A percentile compares a stretch with the other conserved stretches of the same genome.
phyloP scores from a whole-genome alignment of 345 rosid genomes.

The Eucalyptus coolabah region DNA sequence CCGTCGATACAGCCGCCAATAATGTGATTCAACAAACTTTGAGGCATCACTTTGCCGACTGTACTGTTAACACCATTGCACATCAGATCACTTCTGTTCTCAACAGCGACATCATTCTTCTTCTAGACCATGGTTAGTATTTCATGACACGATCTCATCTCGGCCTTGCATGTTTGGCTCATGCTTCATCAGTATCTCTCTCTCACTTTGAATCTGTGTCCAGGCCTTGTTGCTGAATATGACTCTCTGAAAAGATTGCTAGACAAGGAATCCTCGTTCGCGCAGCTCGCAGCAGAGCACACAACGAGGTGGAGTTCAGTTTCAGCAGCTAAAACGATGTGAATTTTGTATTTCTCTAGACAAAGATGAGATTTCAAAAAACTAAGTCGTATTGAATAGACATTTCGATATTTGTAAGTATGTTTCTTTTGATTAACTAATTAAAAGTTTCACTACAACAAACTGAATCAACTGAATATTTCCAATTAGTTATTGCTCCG shows the following conservation, averaged over 20 bases:
- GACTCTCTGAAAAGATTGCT: background rate
- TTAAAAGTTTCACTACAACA: background rate
- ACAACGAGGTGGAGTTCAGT: background rate
- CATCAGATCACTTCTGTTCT: conserved; percentile 85
- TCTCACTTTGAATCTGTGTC: background rate
- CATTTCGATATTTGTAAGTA: background rate
- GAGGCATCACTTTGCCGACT: conserved; percentile 44
- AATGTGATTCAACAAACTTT: conserved; percentile 73
- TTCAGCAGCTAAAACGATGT: background rate
- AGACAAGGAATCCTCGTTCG: background rate
- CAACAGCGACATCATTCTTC: conserved; percentile 69
- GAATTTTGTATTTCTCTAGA: background rate
- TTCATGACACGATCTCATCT: background rate
- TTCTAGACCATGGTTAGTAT: conserved; percentile 29
- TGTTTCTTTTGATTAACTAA: background rate
- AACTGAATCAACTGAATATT: background rate
- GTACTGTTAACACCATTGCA: conserved; percentile 69
- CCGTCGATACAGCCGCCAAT: conserved; percentile 77
- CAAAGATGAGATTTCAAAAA: background rate
- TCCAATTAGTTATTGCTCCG: background rate
- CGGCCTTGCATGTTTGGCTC: background rate
- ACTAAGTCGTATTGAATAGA: background rate
- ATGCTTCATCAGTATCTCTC: background rate
- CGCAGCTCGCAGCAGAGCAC: background rate
- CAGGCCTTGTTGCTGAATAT: background rate